A percentile compares a stretch with the other conserved stretches of the same genome.
These are phyloP conservation scores for Kodamaea anthophila DNA, from an alignment of 1,139 yeast species.

Conservation along the genomic window DNA sequence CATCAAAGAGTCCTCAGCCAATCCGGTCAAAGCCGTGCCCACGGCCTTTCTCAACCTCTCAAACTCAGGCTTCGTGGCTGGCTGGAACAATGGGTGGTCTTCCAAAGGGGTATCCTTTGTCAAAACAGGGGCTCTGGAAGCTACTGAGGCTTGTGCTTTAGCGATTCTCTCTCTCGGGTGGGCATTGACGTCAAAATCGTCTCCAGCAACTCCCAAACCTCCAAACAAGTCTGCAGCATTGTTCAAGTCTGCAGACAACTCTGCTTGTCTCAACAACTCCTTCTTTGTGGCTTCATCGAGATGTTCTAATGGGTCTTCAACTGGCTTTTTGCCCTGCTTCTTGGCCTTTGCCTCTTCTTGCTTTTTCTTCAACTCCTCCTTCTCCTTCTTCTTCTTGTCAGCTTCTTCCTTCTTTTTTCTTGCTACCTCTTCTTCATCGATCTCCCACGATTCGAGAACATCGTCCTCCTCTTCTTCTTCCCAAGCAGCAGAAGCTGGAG, in stretches of 20 bases:
- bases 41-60: slow-evolving; percentile 80
- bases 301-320: slow-evolving; percentile 48
- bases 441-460: slow-evolving; percentile 82
- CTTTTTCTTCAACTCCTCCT: slow-evolving; percentile 37
- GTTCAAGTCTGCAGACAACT: slow-evolving; percentile 77
- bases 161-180: slow-evolving; percentile 67
- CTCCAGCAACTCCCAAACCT: slow-evolving; percentile 63
- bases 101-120: slow-evolving; percentile 66
- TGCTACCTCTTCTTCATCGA: slow-evolving; percentile 57
- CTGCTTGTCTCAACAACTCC: slow-evolving; percentile 72
- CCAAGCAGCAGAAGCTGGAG: slow-evolving; percentile 64
- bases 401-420: slow-evolving; percentile 36
- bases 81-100: slow-evolving; percentile 72
- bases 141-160: slow-evolving; percentile 44
- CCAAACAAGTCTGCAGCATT: slow-evolving; percentile 92
- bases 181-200: slow-evolving; percentile 37
- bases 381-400: slow-evolving; percentile 36
- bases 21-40: slow-evolving; percentile 56
- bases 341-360: slow-evolving; percentile 29
- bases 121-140: slow-evolving; percentile 33
- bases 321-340: slow-evolving; percentile 17
- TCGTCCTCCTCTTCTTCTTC: slow-evolving; percentile 79
- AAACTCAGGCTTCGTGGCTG: slow-evolving; percentile 73
- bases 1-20: slow-evolving; percentile 57
- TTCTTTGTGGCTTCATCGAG: slow-evolving; percentile 63